A percentile compares a stretch with the other conserved stretches of the same genome.
These are phyloP conservation scores for Calonectria fujianensis DNA, from an alignment of 2,329 filamentous ascomycete genomes.

Conservation along the genomic window DNA sequence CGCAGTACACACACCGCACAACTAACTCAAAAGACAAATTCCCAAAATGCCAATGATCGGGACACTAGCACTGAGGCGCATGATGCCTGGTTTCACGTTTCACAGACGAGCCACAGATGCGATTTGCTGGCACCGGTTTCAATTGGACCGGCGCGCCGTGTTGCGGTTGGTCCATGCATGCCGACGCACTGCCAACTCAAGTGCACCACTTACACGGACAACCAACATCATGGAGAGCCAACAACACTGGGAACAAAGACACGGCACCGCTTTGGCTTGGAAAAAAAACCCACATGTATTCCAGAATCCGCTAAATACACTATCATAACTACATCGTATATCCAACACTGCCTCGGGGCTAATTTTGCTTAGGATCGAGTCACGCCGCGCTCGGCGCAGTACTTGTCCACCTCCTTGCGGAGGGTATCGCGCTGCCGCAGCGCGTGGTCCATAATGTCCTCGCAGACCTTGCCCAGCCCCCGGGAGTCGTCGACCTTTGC, in stretches of 20 bases:
- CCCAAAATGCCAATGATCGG: neutral
- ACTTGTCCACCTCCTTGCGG: conserved; percentile 84
- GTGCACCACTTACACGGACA: conserved; percentile 12
- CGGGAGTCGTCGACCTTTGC: conserved; percentile 54
- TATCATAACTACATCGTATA: conserved; percentile 6
- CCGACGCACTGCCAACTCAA: conserved; percentile 1
- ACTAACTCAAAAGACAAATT: neutral
- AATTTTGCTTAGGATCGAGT: conserved; percentile 33
- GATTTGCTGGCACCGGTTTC: neutral
- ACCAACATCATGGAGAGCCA: neutral
- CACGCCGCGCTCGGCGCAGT: conserved; percentile 78
- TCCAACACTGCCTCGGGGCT: neutral
- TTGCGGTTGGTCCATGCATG: neutral
- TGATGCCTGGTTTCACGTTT: neutral
- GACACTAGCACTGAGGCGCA: neutral
- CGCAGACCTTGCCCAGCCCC: conserved; percentile 67
- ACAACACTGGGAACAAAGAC: neutral
- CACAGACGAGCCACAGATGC: conserved; percentile 2
- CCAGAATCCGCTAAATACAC: conserved; percentile 18
- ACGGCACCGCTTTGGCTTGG: neutral
- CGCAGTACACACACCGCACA: neutral
- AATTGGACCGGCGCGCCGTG: neutral
- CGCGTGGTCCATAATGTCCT: conserved; percentile 81
- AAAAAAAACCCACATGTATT: neutral
- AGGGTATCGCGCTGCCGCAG: conserved; percentile 78